Evolutionary conservation across 78 protist genomes (phyloP), one percentile per base, ranked within the genome.

Genomic region (Tieghemostelium lacteum): DNA sequence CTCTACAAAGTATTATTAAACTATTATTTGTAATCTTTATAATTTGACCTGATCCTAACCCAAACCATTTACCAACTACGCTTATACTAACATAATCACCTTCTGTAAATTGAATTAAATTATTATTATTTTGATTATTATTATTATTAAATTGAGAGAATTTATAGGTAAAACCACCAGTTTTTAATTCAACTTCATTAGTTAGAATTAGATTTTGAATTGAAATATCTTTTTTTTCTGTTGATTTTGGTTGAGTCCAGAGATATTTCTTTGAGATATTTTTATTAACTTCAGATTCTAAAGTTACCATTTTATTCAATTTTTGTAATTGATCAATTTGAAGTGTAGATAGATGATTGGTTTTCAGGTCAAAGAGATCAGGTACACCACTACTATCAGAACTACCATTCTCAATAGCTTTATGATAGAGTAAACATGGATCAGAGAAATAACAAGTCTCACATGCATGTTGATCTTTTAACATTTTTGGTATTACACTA

Each of bases 351-450:
- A 83, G 24, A 69, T 83, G 91, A 40, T 16, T 16, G 0, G 91
- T 83, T 31, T 55, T 69, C 20, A 45, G 49, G 12, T 58, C 36
- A 58, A 83, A 83, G 12, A 83, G 36, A 7, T 83, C 72, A 39
- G 65, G 65, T 39, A 83, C 31, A 39, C 72, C 58, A 42, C 91
- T 83, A 12, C 78, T 31, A 10, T 24, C n/a, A 10, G 45, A 3
- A 31, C 24, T 61, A 24, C 91, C 91, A 83, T 83, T 83, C 54
- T 83, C 91, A 31, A 83, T 70, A 24, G 91, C 69, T 22, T 69
- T 66, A 60, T 83, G 91, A 31, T 83, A 70, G 8, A 83, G 4
- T 22, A 83, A 5, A 58, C 91, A 83, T 58, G 28, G 78, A 31
- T 83, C 91, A 3, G 58, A 7, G 0, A 73, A 20, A 50, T 69